Base-by-base conservation (phyloP, 768 basidiomycete species). In the Antrodiella citrinella region DNA sequence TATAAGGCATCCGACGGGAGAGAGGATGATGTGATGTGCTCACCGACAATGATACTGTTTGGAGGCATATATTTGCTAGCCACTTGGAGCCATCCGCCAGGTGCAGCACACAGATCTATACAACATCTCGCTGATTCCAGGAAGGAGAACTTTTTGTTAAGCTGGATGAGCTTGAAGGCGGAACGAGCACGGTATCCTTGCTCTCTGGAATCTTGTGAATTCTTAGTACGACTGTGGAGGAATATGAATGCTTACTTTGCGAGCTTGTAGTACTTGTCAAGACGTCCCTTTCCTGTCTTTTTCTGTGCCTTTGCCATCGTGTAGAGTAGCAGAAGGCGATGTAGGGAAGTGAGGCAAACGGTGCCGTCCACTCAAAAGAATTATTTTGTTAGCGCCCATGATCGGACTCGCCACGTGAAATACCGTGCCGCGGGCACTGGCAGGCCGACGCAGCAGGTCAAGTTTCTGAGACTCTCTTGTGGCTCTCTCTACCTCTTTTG, bases 161-260 rank as follows among this genome's bases (percentile, higher is more conserved):
- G 72, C 68, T 99, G 96, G 51, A 99, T 92, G 52, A 99, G 80
- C 70, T 99, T 99, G 84, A 95, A 95, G 2, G 96, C 96, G 13
- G 96, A 99, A 75, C 96, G 96, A 59, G 96, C 96, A 55, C 96
- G 89, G 66, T 94, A 99, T 54, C 96, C 96, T 74, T 99, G 96
- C 72, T 98, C 95, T 69, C 94, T 98, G 64, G 9, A 47, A 43
- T 38, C 25, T 18, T 21, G 26, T 23, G 51, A 12, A 45, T 30
- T 5, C 49, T 2, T 24, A 3, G 12, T 24, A 35, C 15, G 13
- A n/a, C 1, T 48, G 19, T 20, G 52, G 35, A 23, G 30, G 30
- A 23, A 25, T 11, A 54, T 35, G 45, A 30, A 49, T 15, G 52
- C 52, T 19, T 60, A 91, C 89, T 91, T 91, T 70, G 89, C 91